Base-by-base conservation (phyloP, 2,329 filamentous ascomycete genomes). In the Pseudocercospora pini-densiflorae region DNA sequence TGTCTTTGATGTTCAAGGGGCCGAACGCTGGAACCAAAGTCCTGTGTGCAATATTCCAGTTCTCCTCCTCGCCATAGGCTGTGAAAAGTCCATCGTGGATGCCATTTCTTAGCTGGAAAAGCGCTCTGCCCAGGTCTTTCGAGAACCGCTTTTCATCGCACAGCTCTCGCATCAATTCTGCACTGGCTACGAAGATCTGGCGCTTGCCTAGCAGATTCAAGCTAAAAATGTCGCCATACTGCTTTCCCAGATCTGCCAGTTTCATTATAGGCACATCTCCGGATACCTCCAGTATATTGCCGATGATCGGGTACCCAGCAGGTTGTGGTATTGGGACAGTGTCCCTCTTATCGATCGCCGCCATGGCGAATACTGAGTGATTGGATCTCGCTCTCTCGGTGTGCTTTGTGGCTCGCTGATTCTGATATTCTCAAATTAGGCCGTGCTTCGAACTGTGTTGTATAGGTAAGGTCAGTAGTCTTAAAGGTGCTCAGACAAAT, bases 11-110 rank as follows among this genome's bases (percentile, higher is more conserved):
- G 1, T 86, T 83, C 29, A 92, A 76, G 0, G 90, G 90, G 0
- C 90, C 90, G 75, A 92, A 92, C 2, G 89, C 89, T 0, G 90
- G 89, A 72, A 90, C 85, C 62, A 92, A 79, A 16, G 89, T 79
- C 23, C 88, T 81, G 91, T 74, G 78, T 7, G 71, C 73, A 10
- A 66, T 65, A 33, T 53, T 53, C 72, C 72, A 75, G 31, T 74
- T 72, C 51, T 64, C 62, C 65, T 84, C 82, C 1, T 77, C 79
- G 19, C 78, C 70, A 67, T 79, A 75, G 4, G 79, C 88, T 0
- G 89, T 91, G 74, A 92, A 91, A 5, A 92, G 82, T 19, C 89
- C 89, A 80, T 90, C 88, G 63, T 86, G 81, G 0, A 88, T 81
- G 24, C 85, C 87, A 65, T 87, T 84, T 68, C 90, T 81, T 36